Conservation (phyloP, 345 rosid species). For the Kandelia obovata region DNA sequence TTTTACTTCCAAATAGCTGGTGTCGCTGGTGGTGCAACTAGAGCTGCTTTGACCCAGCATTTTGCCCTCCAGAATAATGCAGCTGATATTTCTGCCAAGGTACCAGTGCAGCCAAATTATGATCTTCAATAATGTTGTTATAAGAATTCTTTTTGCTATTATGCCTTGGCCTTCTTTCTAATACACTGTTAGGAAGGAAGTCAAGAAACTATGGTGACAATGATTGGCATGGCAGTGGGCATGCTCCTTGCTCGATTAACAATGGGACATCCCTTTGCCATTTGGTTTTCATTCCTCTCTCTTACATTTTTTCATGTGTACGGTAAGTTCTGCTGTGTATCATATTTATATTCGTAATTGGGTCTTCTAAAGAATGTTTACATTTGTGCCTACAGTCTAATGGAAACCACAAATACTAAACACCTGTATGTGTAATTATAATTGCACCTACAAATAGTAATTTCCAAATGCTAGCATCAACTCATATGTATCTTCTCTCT, state of each 20-base stretch:
- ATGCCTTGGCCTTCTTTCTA: conserved; percentile 9
- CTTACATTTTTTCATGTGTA: conserved; percentile 89
- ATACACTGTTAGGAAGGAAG: conserved; percentile 68
- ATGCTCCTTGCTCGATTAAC: conserved; percentile 87
- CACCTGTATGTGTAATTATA: neutral
- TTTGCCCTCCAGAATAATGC: conserved; percentile 95
- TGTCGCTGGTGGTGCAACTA: conserved; percentile 97
- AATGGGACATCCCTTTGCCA: conserved; percentile 59
- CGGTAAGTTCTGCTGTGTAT: conserved; percentile 49
- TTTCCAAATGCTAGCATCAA: neutral
- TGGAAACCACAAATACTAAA: neutral
- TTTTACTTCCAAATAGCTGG: conserved; percentile 51
- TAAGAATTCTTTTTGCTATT: neutral
- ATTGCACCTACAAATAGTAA: neutral
- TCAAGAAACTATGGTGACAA: conserved; percentile 92
- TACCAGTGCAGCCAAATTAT: conserved; percentile 21
- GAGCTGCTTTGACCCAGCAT: conserved; percentile 97
- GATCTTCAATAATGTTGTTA: conserved; percentile 12
- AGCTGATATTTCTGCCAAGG: conserved; percentile 94
- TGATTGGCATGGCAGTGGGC: conserved; percentile 91
- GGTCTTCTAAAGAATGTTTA: too few relatives aligned
- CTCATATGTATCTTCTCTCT: neutral
- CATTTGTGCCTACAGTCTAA: too few relatives aligned
- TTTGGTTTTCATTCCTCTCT: conserved; percentile 77
- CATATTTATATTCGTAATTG: too few relatives aligned